Base-by-base conservation (phyloP, 2,329 filamentous ascomycete species). In the Endothia cerciana region DNA sequence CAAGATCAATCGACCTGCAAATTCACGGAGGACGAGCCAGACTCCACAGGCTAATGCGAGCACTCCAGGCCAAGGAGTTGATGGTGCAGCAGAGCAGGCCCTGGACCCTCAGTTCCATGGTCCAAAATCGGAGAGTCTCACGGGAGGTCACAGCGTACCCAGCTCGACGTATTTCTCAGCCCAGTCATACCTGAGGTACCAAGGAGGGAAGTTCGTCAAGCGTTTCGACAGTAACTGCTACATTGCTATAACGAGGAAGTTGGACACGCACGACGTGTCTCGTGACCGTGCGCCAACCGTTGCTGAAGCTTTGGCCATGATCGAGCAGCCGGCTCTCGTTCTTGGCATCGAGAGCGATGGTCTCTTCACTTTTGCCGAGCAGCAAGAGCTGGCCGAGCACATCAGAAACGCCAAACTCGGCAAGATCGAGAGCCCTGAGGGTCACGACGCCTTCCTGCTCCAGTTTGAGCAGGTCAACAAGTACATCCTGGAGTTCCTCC, bases 191-290 rank as follows among this genome's bases (percentile, higher is more conserved):
- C 86, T 99, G 53, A 91, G 95, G 25, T 99, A 99, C 78, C 95
- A 99, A 79, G 94, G 93, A 64, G 87, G 90, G 72, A 99, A 99
- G 78, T 99, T 99, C 73, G 95, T 98, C 72, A 93, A 92, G 77
- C 91, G 95, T 11, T 99, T 98, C 77, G 95, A 99, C 78, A 92
- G 93, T 73, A 99, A 99, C 77, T 99, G 95, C 81, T 99, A 99
- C 81, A 98, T 99, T 72, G 94, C 95, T 71, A 97, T 99, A 78
- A 98, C 95, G 4, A 91, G 95, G 73, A 99, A 99, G 79, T 87
- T 99, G 19, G 95, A 99, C 76, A 98, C 95, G 0, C 95, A 99
- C 77, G 95, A 99, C 76, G 88, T 99, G 33, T 96, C 93, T 17
- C 87, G 94, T 51, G 87, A 89, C 74, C 90, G 94, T 5, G 80